Conservation (phyloP, 2,329 filamentous ascomycete species). For the Aphanocladium album region DNA sequence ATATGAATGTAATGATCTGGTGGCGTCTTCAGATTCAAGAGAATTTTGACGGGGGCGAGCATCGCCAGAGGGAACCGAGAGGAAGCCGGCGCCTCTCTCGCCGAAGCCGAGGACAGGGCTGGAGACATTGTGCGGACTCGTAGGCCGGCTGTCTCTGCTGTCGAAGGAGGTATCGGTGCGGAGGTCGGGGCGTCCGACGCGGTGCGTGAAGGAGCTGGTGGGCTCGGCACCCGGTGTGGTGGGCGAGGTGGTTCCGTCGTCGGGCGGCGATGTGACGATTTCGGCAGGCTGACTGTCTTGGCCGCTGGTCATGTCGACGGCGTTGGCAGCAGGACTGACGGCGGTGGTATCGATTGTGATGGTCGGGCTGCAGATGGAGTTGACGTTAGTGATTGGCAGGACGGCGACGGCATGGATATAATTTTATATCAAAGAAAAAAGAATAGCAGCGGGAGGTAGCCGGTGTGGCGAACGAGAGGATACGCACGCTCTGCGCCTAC, state of each 20-base stretch:
- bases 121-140: constrained; percentile 68
- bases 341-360: constrained; percentile 52
- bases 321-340: constrained; percentile 24
- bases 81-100: constrained; percentile 49
- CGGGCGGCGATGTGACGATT: constrained; percentile 31
- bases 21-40: constrained; percentile 60
- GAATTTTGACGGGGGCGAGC: constrained; percentile 62
- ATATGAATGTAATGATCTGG: constrained; percentile 54
- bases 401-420: background rate
- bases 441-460: constrained; percentile 2
- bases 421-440: background rate
- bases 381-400: background rate
- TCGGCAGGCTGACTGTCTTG: constrained; percentile 16
- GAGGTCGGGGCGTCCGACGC: constrained; percentile 35
- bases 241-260: constrained; percentile 39
- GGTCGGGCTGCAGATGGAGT: constrained; percentile 36
- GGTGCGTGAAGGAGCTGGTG: constrained; percentile 23
- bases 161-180: constrained; percentile 59
- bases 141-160: constrained; percentile 60
- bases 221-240: constrained; percentile 28
- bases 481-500: constrained; percentile 36
- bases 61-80: constrained; percentile 58
- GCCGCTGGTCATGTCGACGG: constrained; percentile 26
- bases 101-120: constrained; percentile 43
- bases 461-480: constrained; percentile 5